These are phyloP conservation scores for Ogataea neopini DNA, from an alignment of 805 yeast species.

Conservation along the genomic window DNA sequence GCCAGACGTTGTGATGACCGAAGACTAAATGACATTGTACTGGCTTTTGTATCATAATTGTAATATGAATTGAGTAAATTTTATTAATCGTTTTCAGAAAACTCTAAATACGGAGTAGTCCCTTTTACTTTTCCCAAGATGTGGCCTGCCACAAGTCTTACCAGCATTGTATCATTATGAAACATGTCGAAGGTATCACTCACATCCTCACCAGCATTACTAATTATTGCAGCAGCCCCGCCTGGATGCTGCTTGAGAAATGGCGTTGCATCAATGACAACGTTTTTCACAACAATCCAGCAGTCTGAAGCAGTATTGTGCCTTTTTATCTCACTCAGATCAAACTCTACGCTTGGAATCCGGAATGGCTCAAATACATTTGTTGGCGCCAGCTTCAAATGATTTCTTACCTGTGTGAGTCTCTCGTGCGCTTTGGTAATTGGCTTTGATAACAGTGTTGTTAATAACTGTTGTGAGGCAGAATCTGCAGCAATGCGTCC, in stretches of 20 bases:
- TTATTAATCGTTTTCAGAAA: slow-evolving; percentile 1
- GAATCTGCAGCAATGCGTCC: slow-evolving; percentile 52
- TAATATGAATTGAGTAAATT: background rate
- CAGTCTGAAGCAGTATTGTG: slow-evolving; percentile 50
- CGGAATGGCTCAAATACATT: slow-evolving; percentile 25
- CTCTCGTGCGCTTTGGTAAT: slow-evolving; percentile 8
- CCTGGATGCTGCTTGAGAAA: slow-evolving; percentile 61
- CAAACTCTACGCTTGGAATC: slow-evolving; percentile 50
- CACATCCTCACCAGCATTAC: slow-evolving; percentile 73
- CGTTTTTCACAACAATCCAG: slow-evolving; percentile 56
- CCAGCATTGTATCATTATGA: slow-evolving; percentile 57
- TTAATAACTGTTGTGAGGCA: slow-evolving; percentile 27
- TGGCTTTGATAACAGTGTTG: background rate
- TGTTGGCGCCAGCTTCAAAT: slow-evolving; percentile 10
- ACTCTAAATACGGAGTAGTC: slow-evolving; percentile 41
- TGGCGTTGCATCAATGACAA: slow-evolving; percentile 48
- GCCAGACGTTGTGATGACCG: slow-evolving; percentile 1
- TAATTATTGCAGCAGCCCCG: slow-evolving; percentile 71
- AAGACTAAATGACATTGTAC: background rate
- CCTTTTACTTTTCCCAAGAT: slow-evolving; percentile 57
- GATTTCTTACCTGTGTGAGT: slow-evolving; percentile 12
- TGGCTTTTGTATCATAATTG: background rate
- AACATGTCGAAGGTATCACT: slow-evolving; percentile 57
- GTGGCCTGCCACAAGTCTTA: slow-evolving; percentile 47
- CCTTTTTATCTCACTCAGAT: slow-evolving; percentile 46